Evolutionary conservation across 805 yeast species (phyloP).

Genomic region (Cyberlindnera japonica): DNA sequence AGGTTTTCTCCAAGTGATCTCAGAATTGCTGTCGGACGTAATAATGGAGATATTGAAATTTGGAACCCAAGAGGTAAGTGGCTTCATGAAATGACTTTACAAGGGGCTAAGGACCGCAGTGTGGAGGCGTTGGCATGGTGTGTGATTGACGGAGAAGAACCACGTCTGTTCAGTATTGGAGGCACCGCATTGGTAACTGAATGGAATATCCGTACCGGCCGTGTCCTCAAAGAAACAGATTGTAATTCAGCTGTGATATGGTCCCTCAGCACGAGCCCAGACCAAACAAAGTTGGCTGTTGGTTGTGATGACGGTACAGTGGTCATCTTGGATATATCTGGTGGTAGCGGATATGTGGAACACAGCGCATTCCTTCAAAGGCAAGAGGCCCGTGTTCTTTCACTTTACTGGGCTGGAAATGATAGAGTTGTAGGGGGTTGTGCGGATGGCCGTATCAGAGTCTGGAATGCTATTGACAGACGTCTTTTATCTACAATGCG

Average conservation of each 20-base stretch:
- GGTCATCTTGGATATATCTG: slow-evolving; percentile 77
- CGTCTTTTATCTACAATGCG: slow-evolving; percentile 79
- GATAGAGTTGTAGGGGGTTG: slow-evolving; percentile 84
- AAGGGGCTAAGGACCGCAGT: slow-evolving; percentile 79
- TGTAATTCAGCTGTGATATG: slow-evolving; percentile 93
- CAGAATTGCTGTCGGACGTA: slow-evolving; percentile 85
- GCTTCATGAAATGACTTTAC: slow-evolving; percentile 70
- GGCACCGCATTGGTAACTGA: slow-evolving; percentile 90
- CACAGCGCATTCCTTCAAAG: slow-evolving; percentile 73
- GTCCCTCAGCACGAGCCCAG: slow-evolving; percentile 69
- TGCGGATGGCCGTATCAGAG: slow-evolving; percentile 87
- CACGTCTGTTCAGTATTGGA: slow-evolving; percentile 86
- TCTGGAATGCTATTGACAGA: slow-evolving; percentile 56
- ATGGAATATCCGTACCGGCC: slow-evolving; percentile 78
- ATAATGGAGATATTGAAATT: slow-evolving; percentile 92
- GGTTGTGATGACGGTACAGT: slow-evolving; percentile 97
- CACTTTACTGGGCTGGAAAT: slow-evolving; percentile 70
- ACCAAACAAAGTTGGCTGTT: slow-evolving; percentile 65
- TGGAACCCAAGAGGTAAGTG: slow-evolving; percentile 87
- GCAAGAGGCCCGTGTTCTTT: slow-evolving; percentile 76
- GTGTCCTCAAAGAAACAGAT: slow-evolving; percentile 72
- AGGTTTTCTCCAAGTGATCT: slow-evolving; percentile 50
- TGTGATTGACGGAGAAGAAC: slow-evolving; percentile 41
- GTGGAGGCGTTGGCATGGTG: slow-evolving; percentile 91
- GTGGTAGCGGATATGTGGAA: slow-evolving; percentile 81